Conservation (phyloP, 371 early-diverging fungal genomes). For the Lichtheimia corymbifera region DNA sequence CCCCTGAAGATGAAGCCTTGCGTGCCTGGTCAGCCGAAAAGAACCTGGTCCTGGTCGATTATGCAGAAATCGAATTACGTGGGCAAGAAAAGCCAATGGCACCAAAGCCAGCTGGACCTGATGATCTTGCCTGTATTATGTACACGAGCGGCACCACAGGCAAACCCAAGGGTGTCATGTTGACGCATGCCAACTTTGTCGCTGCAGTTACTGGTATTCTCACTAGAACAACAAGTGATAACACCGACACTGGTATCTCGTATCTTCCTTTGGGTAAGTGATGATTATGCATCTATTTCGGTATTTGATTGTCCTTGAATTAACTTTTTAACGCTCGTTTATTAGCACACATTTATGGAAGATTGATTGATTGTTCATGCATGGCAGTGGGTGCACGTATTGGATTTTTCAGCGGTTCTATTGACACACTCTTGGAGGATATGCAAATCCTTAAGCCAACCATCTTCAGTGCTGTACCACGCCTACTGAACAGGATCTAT, state of each 20-base stretch:
- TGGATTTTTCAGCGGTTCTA: constrained; percentile 85
- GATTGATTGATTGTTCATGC: constrained; percentile 39
- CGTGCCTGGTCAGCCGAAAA: constrained; percentile 53
- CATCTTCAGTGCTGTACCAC: constrained; percentile 85
- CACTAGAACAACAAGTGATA: background rate
- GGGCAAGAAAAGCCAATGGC: constrained; percentile 40
- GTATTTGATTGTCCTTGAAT: too few species aligned
- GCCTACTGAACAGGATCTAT: constrained; percentile 90
- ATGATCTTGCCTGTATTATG: constrained; percentile 85
- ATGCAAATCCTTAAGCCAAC: constrained; percentile 80
- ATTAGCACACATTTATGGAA: constrained; percentile 88
- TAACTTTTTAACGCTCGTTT: too few species aligned
- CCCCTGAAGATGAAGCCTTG: constrained; percentile 34
- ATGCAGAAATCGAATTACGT: constrained; percentile 63
- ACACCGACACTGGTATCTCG: constrained; percentile 47
- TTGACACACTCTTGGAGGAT: constrained; percentile 80
- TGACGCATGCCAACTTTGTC: constrained; percentile 56
- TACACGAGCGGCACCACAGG: constrained; percentile 95
- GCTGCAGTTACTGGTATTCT: constrained; percentile 24
- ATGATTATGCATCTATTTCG: too few species aligned
- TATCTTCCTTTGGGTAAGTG: constrained; percentile 73
- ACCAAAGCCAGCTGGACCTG: constrained; percentile 42
- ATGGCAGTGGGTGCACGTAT: constrained; percentile 57
- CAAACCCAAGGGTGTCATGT: constrained; percentile 66
- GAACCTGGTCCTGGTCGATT: constrained; percentile 49